A percentile compares a stretch with the other conserved stretches of the same genome.
Conservation (phyloP, 2,329 filamentous ascomycete genomes). For the Colletotrichum euphorbiae region DNA sequence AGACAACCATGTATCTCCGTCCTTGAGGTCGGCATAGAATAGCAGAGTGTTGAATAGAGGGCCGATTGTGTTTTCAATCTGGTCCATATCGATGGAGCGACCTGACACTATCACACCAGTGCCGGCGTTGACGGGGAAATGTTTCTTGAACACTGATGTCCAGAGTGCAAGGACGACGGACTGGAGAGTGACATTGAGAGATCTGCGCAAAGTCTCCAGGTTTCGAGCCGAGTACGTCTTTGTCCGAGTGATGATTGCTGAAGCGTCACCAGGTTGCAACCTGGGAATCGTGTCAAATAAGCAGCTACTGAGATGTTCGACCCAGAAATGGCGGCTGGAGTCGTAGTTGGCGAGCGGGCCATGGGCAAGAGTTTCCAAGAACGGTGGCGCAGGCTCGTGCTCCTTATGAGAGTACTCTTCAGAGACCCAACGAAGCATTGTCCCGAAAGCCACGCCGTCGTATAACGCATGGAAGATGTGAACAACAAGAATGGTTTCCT, state of each 20-base stretch:
- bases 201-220: slow-evolving; percentile 65
- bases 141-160: slow-evolving; percentile 69
- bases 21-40: slow-evolving; percentile 64
- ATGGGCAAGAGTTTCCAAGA: slow-evolving; percentile 74
- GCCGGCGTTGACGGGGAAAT: slow-evolving; percentile 60
- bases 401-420: slow-evolving; percentile 58
- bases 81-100: slow-evolving; percentile 75
- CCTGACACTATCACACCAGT: slow-evolving; percentile 85
- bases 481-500: slow-evolving; percentile 62
- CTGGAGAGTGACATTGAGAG: slow-evolving; percentile 80
- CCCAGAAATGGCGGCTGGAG: slow-evolving; percentile 73
- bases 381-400: slow-evolving; percentile 60
- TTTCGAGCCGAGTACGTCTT: slow-evolving; percentile 38
- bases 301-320: slow-evolving; percentile 60
- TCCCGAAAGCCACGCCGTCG: slow-evolving; percentile 81
- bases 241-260: slow-evolving; percentile 17
- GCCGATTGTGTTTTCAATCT: slow-evolving; percentile 76
- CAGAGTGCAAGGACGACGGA: slow-evolving; percentile 82
- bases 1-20: slow-evolving; percentile 66
- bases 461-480: slow-evolving; percentile 89
- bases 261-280: slow-evolving; percentile 28
- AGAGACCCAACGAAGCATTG: slow-evolving; percentile 72
- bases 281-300: slow-evolving; percentile 41
- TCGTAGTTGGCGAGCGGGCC: slow-evolving; percentile 71
- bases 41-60: slow-evolving; percentile 93